These are phyloP conservation scores for Filosporella fistucella DNA, from an alignment of 495 filamentous ascomycete species.

Conservation along the genomic window DNA sequence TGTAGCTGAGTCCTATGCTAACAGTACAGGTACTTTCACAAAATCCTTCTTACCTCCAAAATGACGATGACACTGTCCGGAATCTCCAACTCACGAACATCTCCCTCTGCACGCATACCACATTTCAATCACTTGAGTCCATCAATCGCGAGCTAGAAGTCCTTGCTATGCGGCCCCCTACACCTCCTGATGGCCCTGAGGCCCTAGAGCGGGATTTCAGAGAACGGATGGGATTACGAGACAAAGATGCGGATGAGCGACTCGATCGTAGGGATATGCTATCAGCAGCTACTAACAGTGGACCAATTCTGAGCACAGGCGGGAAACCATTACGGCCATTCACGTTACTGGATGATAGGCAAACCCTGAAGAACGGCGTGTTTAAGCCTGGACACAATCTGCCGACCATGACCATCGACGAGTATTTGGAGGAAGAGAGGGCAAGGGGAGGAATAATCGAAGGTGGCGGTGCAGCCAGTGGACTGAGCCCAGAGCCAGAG, in stretches of 20 bases:
- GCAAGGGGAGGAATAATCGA: constrained; percentile 85
- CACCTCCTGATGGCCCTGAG: constrained; percentile 21
- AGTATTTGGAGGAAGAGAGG: constrained; percentile 91
- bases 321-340: constrained; percentile 92
- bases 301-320: constrained; percentile 72
- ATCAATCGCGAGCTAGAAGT: constrained; percentile 81
- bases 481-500: constrained; percentile 65
- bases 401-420: constrained; percentile 96
- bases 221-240: constrained; percentile 38
- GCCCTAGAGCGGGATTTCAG: constrained; percentile 34
- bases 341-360: constrained; percentile 73
- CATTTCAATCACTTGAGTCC: constrained; percentile 81
- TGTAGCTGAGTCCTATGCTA: neutral
- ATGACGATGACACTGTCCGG: constrained; percentile 75
- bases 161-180: constrained; percentile 59
- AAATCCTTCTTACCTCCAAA: constrained; percentile 54
- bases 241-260: constrained; percentile 66
- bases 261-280: constrained; percentile 61
- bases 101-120: constrained; percentile 65
- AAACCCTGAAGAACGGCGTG: constrained; percentile 74
- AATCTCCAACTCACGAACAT: constrained; percentile 73
- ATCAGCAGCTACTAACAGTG: constrained; percentile 45
- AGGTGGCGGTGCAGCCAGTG: constrained; percentile 79
- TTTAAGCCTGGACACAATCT: constrained; percentile 89
- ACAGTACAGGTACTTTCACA: constrained; percentile 49